A percentile compares a stretch with the other conserved stretches of the same genome.
Conservation (phyloP, 768 basidiomycete species). For the Tulasnella sp. region DNA sequence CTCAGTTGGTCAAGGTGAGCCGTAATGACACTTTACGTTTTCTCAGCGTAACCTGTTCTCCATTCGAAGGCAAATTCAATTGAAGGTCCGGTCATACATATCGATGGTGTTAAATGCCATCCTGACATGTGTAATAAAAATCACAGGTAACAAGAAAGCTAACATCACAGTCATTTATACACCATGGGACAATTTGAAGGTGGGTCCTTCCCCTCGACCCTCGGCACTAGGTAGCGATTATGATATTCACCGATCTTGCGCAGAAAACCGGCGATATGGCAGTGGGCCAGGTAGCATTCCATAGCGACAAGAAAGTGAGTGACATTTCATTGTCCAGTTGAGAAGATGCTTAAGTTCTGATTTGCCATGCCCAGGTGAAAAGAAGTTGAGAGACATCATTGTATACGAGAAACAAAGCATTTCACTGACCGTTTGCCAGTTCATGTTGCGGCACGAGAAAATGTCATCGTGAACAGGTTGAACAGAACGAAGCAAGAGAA, state of each 20-base stretch:
- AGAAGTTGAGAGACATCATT: constrained; percentile 31
- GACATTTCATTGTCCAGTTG: neutral
- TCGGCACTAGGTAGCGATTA: neutral
- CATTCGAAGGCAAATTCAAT: constrained; percentile 68
- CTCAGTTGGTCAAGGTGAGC: constrained; percentile 71
- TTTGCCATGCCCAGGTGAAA: neutral
- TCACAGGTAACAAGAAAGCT: constrained; percentile 86
- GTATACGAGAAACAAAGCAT: constrained; percentile 52
- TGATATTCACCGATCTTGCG: neutral
- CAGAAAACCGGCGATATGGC: constrained; percentile 99
- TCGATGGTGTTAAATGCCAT: neutral
- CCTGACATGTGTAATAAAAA: neutral
- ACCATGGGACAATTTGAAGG: constrained; percentile 84
- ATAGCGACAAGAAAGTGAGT: constrained; percentile 70
- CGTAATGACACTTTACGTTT: neutral
- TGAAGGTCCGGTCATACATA: constrained; percentile 48
- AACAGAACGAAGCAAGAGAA: constrained; percentile 85
- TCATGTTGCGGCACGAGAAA: constrained; percentile 68
- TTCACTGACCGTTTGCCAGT: constrained; percentile 32
- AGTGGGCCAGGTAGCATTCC: constrained; percentile 90
- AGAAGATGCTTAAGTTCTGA: constrained; percentile 9
- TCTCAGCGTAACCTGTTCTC: neutral
- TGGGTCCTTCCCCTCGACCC: constrained; percentile 24
- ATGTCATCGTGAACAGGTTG: constrained; percentile 78
- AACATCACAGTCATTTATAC: constrained; percentile 90